A percentile compares a stretch with the other conserved stretches of the same genome.
Conservation (phyloP, 2,329 filamentous ascomycete species). For the Alternaria sp. region DNA sequence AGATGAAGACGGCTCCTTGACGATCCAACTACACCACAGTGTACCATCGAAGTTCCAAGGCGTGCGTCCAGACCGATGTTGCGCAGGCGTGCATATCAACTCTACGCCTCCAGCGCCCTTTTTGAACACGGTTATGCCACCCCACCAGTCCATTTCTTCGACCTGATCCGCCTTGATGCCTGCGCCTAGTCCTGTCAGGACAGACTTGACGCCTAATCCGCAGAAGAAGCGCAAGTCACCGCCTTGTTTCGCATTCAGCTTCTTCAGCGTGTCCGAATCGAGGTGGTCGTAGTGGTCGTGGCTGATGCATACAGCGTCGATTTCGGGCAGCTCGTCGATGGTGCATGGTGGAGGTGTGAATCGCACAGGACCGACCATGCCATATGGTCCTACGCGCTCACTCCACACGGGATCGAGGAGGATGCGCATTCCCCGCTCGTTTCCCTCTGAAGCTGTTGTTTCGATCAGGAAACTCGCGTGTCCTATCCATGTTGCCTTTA, state of each 20-base stretch:
- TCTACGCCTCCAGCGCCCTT: conserved; percentile 46
- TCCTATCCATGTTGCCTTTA: conserved; percentile 59
- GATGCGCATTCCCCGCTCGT: conserved; percentile 51
- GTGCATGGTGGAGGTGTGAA: conserved; percentile 60
- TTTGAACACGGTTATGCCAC: conserved; percentile 47
- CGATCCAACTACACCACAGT: conserved; percentile 58
- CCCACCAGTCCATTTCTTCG: conserved; percentile 60
- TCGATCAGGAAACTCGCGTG: conserved; percentile 59
- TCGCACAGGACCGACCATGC: conserved; percentile 57
- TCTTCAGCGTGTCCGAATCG: conserved; percentile 54
- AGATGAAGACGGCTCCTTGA: conserved; percentile 37
- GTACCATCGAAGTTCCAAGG: conserved; percentile 49
- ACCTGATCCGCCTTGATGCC: conserved; percentile 50
- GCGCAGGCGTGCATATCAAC: conserved; percentile 55
- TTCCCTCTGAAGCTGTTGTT: conserved; percentile 39
- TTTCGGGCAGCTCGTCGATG: conserved; percentile 57
- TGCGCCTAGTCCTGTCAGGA: conserved; percentile 45
- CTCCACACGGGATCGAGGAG: conserved; percentile 63
- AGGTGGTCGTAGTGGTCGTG: conserved; percentile 66
- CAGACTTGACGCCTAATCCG: conserved; percentile 49
- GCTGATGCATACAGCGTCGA: conserved; percentile 60
- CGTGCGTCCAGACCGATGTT: conserved; percentile 55
- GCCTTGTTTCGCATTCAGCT: conserved; percentile 48
- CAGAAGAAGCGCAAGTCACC: conserved; percentile 52
- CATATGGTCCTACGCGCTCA: conserved; percentile 55